Evolutionary conservation across 371 early-diverging fungal genomes (phyloP).

Genomic region (Apophysomyces trapeziformis): DNA sequence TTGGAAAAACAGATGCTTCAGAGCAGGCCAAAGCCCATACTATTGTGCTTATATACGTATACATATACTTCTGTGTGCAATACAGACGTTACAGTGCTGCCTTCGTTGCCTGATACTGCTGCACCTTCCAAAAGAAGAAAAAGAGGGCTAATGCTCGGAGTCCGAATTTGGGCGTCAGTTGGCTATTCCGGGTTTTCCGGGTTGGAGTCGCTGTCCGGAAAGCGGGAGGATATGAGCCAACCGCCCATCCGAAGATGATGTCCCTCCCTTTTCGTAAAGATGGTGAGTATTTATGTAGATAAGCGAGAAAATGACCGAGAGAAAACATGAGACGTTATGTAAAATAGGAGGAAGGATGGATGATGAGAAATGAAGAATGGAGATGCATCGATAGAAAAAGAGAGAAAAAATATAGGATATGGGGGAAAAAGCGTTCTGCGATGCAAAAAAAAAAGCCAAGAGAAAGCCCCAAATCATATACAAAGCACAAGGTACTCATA

Average conservation of each 20-base stretch:
- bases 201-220: background rate
- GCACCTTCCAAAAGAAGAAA: too few species aligned
- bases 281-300: conserved; percentile 5
- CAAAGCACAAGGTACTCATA: background rate
- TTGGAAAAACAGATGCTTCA: too few species aligned
- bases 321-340: background rate
- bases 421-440: too few species aligned
- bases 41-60: too few species aligned
- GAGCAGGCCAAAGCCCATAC: too few species aligned
- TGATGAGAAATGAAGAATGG: background rate
- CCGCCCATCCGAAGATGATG: conserved; percentile 3
- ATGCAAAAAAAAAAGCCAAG: too few species aligned
- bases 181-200: background rate
- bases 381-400: background rate
- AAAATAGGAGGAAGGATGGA: background rate
- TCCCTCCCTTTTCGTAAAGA: conserved; percentile 11
- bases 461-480: too few species aligned
- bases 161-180: background rate
- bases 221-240: conserved; percentile 3
- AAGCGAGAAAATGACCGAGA: background rate
- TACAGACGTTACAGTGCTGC: too few species aligned
- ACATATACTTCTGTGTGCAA: too few species aligned
- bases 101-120: too few species aligned
- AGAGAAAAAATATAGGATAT: background rate
- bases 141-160: too few species aligned